Evolutionary conservation across 2,329 filamentous ascomycete genomes (phyloP).

Genomic region (Aureobasidium uvarum): DNA sequence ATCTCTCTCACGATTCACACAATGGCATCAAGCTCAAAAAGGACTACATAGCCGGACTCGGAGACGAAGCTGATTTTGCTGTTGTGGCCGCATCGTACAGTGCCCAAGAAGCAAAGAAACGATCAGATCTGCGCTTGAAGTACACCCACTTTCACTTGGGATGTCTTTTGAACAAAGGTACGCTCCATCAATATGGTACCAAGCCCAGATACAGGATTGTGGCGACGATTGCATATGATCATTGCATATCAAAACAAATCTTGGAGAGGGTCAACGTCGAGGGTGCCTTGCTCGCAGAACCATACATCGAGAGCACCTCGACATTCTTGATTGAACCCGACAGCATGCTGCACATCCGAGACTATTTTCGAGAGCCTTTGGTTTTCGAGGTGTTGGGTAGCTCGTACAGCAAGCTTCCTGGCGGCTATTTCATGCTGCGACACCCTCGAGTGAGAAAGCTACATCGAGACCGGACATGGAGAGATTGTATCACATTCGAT

Average conservation of each 20-base stretch:
- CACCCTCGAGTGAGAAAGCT: constrained; percentile 76
- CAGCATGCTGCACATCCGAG: constrained; percentile 39
- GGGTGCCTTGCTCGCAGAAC: constrained; percentile 41
- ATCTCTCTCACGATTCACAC: constrained; percentile 55
- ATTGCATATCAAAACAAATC: constrained; percentile 48
- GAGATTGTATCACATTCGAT: constrained; percentile 65
- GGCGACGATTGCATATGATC: constrained; percentile 50
- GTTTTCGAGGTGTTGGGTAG: constrained; percentile 80
- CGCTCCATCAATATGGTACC: constrained; percentile 52
- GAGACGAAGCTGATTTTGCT: constrained; percentile 80
- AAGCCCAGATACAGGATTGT: constrained; percentile 65
- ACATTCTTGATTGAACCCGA: constrained; percentile 32
- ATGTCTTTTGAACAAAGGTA: constrained; percentile 67
- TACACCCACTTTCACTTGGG: constrained; percentile 83
- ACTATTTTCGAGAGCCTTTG: constrained; percentile 66
- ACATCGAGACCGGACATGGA: constrained; percentile 69
- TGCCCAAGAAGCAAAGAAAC: constrained; percentile 58
- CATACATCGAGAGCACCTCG: constrained; percentile 32
- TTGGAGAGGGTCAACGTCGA: constrained; percentile 46
- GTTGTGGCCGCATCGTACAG: constrained; percentile 74
- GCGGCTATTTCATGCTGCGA: constrained; percentile 69
- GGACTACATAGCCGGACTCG: constrained; percentile 74
- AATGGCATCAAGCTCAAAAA: constrained; percentile 78
- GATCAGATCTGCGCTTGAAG: constrained; percentile 38
- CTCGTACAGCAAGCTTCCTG: constrained; percentile 70